Evolutionary conservation across 73 alveolate species (phyloP).

Genomic region (Paramecium octaurelia): DNA sequence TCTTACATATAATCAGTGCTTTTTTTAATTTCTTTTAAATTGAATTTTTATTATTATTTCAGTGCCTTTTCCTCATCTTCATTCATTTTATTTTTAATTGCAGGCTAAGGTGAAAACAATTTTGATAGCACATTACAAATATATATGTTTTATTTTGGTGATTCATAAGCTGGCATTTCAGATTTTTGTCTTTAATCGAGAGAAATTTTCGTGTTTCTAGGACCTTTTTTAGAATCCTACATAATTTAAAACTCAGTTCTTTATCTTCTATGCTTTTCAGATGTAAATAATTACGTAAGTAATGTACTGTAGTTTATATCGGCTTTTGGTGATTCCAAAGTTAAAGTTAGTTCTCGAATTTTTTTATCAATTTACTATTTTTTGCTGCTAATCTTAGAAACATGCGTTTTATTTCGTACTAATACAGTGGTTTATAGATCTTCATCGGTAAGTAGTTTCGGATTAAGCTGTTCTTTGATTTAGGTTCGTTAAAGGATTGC

Average conservation of each 20-base stretch:
- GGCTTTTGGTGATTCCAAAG: background rate
- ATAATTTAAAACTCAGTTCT: background rate
- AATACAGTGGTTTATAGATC: background rate
- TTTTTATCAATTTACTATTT: background rate
- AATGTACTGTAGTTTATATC: background rate
- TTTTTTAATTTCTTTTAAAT: background rate
- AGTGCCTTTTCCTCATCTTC: background rate
- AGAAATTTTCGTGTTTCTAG: background rate
- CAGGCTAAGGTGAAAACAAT: background rate
- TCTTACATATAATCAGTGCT: background rate
- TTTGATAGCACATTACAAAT: background rate
- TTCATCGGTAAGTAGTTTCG: background rate
- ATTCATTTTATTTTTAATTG: background rate
- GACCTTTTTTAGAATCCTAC: background rate
- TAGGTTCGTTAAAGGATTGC: background rate
- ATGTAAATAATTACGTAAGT: background rate
- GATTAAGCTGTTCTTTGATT: background rate
- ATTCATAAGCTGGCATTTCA: background rate
- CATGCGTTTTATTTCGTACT: background rate
- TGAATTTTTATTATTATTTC: background rate
- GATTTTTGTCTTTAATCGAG: background rate
- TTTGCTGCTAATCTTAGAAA: background rate
- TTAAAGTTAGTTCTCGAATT: conserved; percentile 1
- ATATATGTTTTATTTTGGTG: background rate
- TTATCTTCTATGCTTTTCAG: background rate